These are phyloP conservation scores for Sclerotinia spermophila DNA, from an alignment of 2,329 filamentous ascomycete species.

Conservation along the genomic window DNA sequence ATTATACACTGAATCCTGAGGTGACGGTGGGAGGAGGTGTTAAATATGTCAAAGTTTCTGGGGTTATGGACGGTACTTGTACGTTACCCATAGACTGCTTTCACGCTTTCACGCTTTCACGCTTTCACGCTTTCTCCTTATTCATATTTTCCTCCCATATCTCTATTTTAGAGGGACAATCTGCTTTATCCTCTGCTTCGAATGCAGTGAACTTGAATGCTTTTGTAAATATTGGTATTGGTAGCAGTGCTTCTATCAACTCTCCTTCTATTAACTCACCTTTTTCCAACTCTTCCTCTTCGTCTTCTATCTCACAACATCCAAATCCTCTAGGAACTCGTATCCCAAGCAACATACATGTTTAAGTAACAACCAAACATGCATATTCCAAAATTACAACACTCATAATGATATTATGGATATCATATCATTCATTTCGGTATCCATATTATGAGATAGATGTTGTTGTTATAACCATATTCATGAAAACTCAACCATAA, in stretches of 20 bases:
- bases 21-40: background rate
- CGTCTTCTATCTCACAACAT: background rate
- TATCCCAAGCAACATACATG: background rate
- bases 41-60: no score
- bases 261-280: background rate
- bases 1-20: background rate
- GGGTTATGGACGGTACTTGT: no score
- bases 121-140: background rate
- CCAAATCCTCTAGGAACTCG: accelerated
- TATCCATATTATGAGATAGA: background rate
- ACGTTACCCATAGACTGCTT: background rate
- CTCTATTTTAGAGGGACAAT: background rate
- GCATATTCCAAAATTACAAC: background rate
- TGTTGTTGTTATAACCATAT: no score
- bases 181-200: no score
- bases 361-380: background rate
- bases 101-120: no score
- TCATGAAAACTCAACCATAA: background rate
- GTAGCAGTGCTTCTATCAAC: background rate
- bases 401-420: background rate
- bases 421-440: background rate
- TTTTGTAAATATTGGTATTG: background rate
- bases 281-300: background rate
- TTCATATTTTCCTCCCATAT: background rate
- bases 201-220: background rate